Percentiles rank a stretch among this genome's conserved stretches.
These are phyloP conservation scores for Coemansia sp. DNA, from an alignment of 371 early-diverging fungal species.

Conservation along the genomic window DNA sequence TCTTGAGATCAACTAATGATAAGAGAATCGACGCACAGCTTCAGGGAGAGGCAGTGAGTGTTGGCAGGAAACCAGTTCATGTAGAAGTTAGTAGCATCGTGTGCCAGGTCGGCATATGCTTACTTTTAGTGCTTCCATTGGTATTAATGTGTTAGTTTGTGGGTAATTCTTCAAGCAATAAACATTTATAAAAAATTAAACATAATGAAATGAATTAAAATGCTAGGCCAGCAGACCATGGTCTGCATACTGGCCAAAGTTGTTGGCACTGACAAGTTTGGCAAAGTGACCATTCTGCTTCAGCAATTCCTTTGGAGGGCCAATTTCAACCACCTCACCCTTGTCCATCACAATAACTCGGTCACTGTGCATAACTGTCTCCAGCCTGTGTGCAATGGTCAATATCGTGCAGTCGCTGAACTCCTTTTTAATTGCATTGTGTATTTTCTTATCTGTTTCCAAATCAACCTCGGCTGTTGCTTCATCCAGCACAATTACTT, in stretches of 20 bases:
- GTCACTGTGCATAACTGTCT: slow-evolving; percentile 59
- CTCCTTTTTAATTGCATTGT: slow-evolving; percentile 56
- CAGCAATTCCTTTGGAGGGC: slow-evolving; percentile 57
- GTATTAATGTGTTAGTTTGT: no score
- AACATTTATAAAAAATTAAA: no score
- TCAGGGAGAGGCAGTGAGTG: no score
- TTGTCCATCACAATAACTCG: slow-evolving; percentile 59
- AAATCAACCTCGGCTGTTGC: slow-evolving; percentile 61
- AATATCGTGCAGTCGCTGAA: slow-evolving; percentile 58
- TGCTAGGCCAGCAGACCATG: no score
- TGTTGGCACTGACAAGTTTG: slow-evolving; percentile 16
- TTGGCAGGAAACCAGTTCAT: no score
- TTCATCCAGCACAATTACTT: slow-evolving; percentile 67
- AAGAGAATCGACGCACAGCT: no score
- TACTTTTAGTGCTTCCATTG: no score
- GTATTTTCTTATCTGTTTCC: slow-evolving; percentile 58
- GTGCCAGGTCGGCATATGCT: no score
- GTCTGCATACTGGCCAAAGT: not conserved
- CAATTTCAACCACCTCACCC: slow-evolving; percentile 60
- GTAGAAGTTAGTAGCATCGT: no score
- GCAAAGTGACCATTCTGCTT: slow-evolving; percentile 48
- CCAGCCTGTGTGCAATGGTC: slow-evolving; percentile 64
- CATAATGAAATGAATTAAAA: no score
- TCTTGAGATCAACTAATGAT: no score
- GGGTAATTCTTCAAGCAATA: no score